A percentile compares a stretch with the other conserved stretches of the same genome.
phyloP scores from a whole-genome alignment of 495 filamentous ascomycete genomes.

The Saxispiralis lemnorum region DNA sequence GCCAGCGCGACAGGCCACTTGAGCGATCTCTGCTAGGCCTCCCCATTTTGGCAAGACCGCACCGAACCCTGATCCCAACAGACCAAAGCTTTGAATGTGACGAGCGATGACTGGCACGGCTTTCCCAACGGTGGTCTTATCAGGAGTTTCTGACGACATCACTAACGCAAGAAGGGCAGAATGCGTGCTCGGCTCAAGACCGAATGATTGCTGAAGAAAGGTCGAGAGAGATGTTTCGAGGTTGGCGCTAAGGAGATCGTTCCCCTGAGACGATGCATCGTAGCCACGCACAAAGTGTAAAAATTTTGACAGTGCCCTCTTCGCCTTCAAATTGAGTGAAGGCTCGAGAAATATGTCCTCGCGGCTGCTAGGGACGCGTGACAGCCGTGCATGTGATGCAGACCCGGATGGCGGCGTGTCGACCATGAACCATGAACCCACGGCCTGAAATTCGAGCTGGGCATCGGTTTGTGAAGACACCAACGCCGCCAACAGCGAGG shows the following conservation, averaged over 20 bases:
- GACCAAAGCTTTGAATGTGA: slow-evolving; percentile 71
- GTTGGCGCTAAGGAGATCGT: slow-evolving; percentile 31
- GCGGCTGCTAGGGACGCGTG: slow-evolving; percentile 59
- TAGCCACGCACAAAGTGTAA: slow-evolving; percentile 57
- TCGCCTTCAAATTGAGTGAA: slow-evolving; percentile 52
- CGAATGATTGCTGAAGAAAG: slow-evolving; percentile 55
- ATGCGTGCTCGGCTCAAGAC: slow-evolving; percentile 51
- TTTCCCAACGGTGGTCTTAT: slow-evolving; percentile 41
- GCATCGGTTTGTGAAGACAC: slow-evolving; percentile 75
- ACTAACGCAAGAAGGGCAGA: slow-evolving; percentile 63
- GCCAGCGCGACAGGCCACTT: slow-evolving; percentile 79
- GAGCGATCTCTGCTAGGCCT: slow-evolving; percentile 75
- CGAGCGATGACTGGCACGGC: slow-evolving; percentile 53
- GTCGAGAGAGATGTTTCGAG: slow-evolving; percentile 36
- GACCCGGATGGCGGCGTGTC: not conserved
- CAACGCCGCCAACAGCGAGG: slow-evolving; percentile 53
- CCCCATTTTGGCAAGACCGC: slow-evolving; percentile 83
- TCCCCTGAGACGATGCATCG: slow-evolving; percentile 27
- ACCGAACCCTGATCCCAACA: slow-evolving; percentile 74
- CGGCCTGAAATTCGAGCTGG: slow-evolving; percentile 82
- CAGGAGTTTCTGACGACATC: slow-evolving; percentile 41
- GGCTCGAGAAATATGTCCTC: slow-evolving; percentile 73
- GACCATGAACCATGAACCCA: slow-evolving; percentile 86
- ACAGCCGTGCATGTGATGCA: not conserved
- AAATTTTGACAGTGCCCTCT: slow-evolving; percentile 74